Evolutionary conservation across 2,329 filamentous ascomycete genomes (phyloP), one percentile per base, ranked within the genome.

Genomic region (Aspergillus novoparasiticus): DNA sequence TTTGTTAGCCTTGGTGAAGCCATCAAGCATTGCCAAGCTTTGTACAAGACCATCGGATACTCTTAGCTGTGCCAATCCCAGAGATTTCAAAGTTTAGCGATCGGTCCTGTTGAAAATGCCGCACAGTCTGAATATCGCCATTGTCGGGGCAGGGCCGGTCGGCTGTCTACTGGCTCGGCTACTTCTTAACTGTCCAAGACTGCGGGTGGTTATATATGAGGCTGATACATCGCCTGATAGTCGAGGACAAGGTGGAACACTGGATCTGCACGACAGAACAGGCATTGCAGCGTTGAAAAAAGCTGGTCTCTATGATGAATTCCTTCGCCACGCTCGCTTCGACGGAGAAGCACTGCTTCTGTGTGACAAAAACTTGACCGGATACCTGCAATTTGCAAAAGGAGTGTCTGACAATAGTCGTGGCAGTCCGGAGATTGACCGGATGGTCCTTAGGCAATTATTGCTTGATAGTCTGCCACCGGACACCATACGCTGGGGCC

Each of bases 201-300:
- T 32, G 6, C 23, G n/a, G 14, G 21, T 36, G 19, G 23, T 28
- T 3, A 26, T 58, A 6, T 50, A 48, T 28, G 43, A 50, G 14
- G 68, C 76, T 55, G 67, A 71, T n/a, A 55, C 54, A 9, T 66
- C 59, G 4, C 55, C 57, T 54, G 65, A 64, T 11, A 62, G 63
- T n/a, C 62, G 58, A 58, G 66, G 56, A 50, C 72, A 62, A 43
- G 64, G 58, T 14, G 73, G 73, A 0, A 67, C 65, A 59, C 68
- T 74, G 12, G 73, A 75, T 58, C 63, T 75, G 19, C 72, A 75
- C 53, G 64, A 69, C 12, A 68, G 69, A 45, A 69, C 73, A 16
- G 73, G 73, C 2, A 62, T 73, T 4, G 64, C 65, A 4, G 73
- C 71, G 14, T 50, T 75, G 39, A 43, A 63, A 4, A 68, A 68